phyloP scores from a whole-genome alignment of 805 yeast genomes.

The Cyberlindnera amylophila region DNA sequence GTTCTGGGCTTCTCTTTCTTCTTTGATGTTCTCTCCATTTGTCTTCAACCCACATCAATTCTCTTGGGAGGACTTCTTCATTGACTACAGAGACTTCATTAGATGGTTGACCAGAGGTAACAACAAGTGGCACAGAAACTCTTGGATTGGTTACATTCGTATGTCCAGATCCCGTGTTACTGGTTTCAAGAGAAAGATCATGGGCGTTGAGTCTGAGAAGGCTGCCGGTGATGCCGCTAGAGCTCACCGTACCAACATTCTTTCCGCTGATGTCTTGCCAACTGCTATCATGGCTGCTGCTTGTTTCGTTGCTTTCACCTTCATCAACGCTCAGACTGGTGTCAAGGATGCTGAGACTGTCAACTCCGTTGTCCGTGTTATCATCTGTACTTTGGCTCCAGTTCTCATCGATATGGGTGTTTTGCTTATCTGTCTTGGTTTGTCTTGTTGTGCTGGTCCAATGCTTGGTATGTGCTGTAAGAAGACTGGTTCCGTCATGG shows the following conservation, averaged over 20 bases:
- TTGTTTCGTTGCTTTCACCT: slow-evolving; percentile 75
- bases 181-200: slow-evolving; percentile 72
- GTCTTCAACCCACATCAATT: slow-evolving; percentile 97
- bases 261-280: slow-evolving; percentile 70
- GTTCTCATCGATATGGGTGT: slow-evolving; percentile 87
- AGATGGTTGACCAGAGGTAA: slow-evolving; percentile 91
- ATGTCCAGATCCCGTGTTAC: slow-evolving; percentile 80
- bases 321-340: slow-evolving; percentile 84
- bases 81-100: slow-evolving; percentile 92
- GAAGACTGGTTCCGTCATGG: slow-evolving; percentile 92
- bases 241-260: slow-evolving; percentile 74
- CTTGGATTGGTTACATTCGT: slow-evolving; percentile 84
- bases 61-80: slow-evolving; percentile 91
- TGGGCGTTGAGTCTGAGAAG: slow-evolving; percentile 77
- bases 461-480: slow-evolving; percentile 91
- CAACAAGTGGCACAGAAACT: slow-evolving; percentile 82
- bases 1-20: slow-evolving; percentile 94
- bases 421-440: slow-evolving; percentile 65
- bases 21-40: slow-evolving; percentile 89
- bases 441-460: slow-evolving; percentile 98
- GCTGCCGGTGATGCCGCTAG: slow-evolving; percentile 80
- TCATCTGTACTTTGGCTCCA: slow-evolving; percentile 85
- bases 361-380: slow-evolving; percentile 67
- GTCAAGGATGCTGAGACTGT: slow-evolving; percentile 51
- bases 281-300: slow-evolving; percentile 72